Conservation (phyloP, 495 filamentous ascomycete genomes). For the Trypethelium eluteriae region DNA sequence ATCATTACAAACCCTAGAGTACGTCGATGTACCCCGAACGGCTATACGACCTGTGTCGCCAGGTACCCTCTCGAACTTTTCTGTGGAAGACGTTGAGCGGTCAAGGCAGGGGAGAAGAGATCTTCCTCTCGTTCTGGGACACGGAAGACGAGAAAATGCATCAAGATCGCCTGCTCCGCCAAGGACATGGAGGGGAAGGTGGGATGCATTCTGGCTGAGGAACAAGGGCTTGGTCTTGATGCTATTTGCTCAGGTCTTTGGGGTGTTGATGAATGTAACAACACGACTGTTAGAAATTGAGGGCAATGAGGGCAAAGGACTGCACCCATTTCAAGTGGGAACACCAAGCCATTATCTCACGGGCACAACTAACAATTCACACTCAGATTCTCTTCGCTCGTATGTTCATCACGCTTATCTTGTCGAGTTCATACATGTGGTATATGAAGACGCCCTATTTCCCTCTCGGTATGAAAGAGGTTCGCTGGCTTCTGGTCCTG, state of each 20-base stretch:
- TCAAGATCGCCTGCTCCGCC: slow-evolving; percentile 24
- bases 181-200: slow-evolving; percentile 23
- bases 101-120: slow-evolving; percentile 21
- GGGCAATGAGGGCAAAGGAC: slow-evolving; percentile 52
- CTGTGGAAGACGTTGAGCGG: slow-evolving; percentile 31
- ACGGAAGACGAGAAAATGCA: slow-evolving; percentile 13
- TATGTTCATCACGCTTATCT: slow-evolving; percentile 66
- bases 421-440: slow-evolving; percentile 69
- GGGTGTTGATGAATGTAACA: slow-evolving; percentile 78
- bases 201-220: slow-evolving; percentile 34
- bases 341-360: not conserved
- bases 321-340: slow-evolving; percentile 74
- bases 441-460: slow-evolving; percentile 56
- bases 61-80: slow-evolving; percentile 34
- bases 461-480: slow-evolving; percentile 59
- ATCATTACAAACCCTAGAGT: slow-evolving; percentile 12
- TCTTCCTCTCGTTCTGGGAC: slow-evolving; percentile 16
- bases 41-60: slow-evolving; percentile 32
- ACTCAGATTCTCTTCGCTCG: slow-evolving; percentile 68
- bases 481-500: slow-evolving; percentile 58
- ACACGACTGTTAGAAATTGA: slow-evolving; percentile 71
- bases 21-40: slow-evolving; percentile 24
- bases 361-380: not conserved
- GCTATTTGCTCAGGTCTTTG: slow-evolving; percentile 72
- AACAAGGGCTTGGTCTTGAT: slow-evolving; percentile 74